These are phyloP conservation scores for Leptoxyphium fumago DNA, from an alignment of 2,329 filamentous ascomycete genomes.

Conservation along the genomic window DNA sequence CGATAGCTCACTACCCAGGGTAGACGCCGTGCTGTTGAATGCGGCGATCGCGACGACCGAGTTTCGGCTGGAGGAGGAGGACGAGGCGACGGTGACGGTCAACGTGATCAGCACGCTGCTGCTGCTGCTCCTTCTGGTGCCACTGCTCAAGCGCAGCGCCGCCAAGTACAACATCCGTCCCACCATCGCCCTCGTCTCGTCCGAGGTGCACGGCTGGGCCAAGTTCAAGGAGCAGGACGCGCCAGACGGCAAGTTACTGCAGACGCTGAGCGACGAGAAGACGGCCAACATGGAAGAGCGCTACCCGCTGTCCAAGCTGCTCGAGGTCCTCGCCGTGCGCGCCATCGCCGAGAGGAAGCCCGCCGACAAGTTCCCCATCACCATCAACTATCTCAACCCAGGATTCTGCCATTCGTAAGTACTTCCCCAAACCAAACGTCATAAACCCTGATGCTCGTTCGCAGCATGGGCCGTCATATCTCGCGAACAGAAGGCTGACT, in stretches of 20 bases:
- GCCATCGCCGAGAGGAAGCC: constrained; percentile 20
- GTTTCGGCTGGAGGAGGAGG: constrained; percentile 24
- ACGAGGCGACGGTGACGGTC: constrained; percentile 34
- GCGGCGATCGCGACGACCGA: constrained; percentile 24
- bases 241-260: constrained; percentile 19
- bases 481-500: too few species aligned
- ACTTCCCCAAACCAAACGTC: constrained; percentile 7
- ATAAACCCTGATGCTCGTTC: too few species aligned
- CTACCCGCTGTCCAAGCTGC: constrained; percentile 33
- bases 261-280: constrained; percentile 22
- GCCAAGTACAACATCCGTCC: constrained; percentile 16
- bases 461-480: too few species aligned
- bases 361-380: constrained; percentile 18
- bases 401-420: constrained; percentile 33
- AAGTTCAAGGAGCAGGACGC: constrained; percentile 23
- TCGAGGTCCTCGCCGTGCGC: constrained; percentile 33
- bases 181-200: constrained; percentile 22
- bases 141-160: constrained; percentile 32
- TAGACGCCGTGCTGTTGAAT: constrained; percentile 15
- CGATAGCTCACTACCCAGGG: constrained; percentile 6
- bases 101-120: constrained; percentile 39
- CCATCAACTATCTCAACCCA: constrained; percentile 36
- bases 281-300: constrained; percentile 25
- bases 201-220: constrained; percentile 25
- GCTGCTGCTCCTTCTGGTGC: constrained; percentile 33